A percentile compares a stretch with the other conserved stretches of the same genome.
Conservation (phyloP, 129 eudicot genomes). For the Daucus carota region DH1_v3.0 NC_030389.2:37398001-37398500, state of each 20-base stretch:
- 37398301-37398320: not conserved
- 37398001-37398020: conserved; percentile 87
- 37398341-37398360: not conserved
- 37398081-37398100: conserved; percentile 53
- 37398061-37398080: conserved; percentile 90
- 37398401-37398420: not conserved
- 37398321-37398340: not conserved
- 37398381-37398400: not conserved
- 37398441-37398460: no score
- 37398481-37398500: not conserved
- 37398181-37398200: not conserved
- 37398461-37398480: not conserved
- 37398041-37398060: conserved; percentile 94
- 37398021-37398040: conserved; percentile 86
- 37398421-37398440: no score
- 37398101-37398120: conserved; percentile 66
- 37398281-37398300: not conserved
- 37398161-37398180: not conserved
- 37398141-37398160: conserved; percentile 20
- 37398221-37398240: not conserved
- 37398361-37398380: not conserved
- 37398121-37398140: conserved; percentile 38
- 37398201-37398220: not conserved
- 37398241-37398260: not conserved
- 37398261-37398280: not conserved